Evolutionary conservation across 306 rosid species (phyloP), one percentile per base, ranked within the genome.

Genomic region (Lathyrus aphaca): DNA sequence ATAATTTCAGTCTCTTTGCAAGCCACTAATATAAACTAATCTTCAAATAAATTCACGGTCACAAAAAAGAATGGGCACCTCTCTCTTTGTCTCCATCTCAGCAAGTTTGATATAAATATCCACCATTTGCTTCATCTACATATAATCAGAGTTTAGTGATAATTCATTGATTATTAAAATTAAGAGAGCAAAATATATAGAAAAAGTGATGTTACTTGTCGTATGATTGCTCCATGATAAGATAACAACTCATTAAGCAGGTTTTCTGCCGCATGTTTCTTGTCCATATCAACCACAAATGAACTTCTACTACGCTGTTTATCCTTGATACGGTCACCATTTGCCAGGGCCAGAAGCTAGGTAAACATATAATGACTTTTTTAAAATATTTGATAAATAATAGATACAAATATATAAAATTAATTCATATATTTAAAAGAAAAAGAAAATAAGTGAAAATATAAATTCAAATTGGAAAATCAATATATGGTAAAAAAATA

Each of bases 81-180:
- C 96, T 83, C 74, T 88, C 81, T 82, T 86, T 23, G 91, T 92
- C 81, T 92, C 96, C 81, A 88, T 82, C 83, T 92, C 98, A 8
- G 98, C 98, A 77, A 92, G 98, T 82, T 77, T 90, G 82, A 92
- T 90, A 79, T 92, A 92, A 67, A 92, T 86, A 85, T 92, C 98
- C 71, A 92, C 98, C 98, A 92, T 86, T 83, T 88, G 96, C 77
- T 83, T 90, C 87, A 85, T 91, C 98, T 92, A 70, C 16, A 46
- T n/a, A 43, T 19, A 79, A 14, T 65, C 27, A 64, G 53, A 40
- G 54, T 70, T 64, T 38, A 17, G 67, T 32, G 46, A 64, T 68
- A 53, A 39, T 12, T 16, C 63, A 23, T 35, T 56, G 43, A 54
- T 61, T 75, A 23, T 73, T 63, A n/a, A 58, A 53, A 35, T 30